These are phyloP conservation scores for Colletotrichum nymphaeae DNA, from an alignment of 2,329 filamentous ascomycete species.

Conservation along the genomic window DNA sequence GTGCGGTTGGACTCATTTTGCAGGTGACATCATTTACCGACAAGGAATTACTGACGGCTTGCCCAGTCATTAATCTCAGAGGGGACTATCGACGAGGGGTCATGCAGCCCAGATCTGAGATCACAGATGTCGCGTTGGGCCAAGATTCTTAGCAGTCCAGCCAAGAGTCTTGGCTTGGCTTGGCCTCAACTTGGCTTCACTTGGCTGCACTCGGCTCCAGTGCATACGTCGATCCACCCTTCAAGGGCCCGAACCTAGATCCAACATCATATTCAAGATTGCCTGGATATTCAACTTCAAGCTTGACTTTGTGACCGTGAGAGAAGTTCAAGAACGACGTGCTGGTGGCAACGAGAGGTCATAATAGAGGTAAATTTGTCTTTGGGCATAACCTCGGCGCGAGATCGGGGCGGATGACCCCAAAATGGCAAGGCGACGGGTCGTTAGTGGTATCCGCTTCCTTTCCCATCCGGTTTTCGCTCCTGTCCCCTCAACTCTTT, in stretches of 20 bases:
- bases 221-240: constrained; percentile 3
- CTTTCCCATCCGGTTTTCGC: not conserved
- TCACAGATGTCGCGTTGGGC: not conserved
- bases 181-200: constrained; percentile 10
- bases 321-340: not conserved
- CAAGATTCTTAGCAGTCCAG: constrained; percentile 14
- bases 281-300: not conserved
- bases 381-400: not conserved
- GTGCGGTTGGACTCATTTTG: not conserved
- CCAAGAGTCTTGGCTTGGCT: constrained; percentile 16
- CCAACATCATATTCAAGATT: not conserved
- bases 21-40: not conserved
- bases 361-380: not conserved
- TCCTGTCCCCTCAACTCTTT: not conserved
- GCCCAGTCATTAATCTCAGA: not conserved
- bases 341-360: not conserved
- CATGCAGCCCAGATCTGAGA: not conserved
- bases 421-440: not conserved
- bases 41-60: not conserved
- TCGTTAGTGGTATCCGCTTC: not conserved
- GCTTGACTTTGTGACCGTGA: not conserved
- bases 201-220: constrained; percentile 6
- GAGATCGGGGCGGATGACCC: not conserved
- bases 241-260: constrained; percentile 17
- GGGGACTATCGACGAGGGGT: not conserved